Percentiles rank a stretch among this genome's conserved stretches.
Evolutionary conservation across 2,329 filamentous ascomycete genomes (phyloP).

Genomic region (Triangularia setosa): DNA sequence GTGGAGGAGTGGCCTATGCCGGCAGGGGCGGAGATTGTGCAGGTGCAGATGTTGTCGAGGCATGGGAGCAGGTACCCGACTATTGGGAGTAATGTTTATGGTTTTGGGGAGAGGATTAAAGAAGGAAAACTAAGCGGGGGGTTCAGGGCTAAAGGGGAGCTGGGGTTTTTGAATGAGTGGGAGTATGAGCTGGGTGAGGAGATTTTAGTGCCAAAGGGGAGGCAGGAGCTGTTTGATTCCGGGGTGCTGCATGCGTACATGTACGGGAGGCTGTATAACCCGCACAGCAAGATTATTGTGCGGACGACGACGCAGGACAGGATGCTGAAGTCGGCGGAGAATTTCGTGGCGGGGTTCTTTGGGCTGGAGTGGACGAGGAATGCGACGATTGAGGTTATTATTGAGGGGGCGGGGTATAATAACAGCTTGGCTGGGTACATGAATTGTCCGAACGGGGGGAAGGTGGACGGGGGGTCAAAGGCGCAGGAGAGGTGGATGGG

Average conservation of each 20-base stretch:
- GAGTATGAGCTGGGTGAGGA: conserved; percentile 65
- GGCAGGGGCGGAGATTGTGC: conserved; percentile 61
- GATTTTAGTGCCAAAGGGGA: conserved; percentile 64
- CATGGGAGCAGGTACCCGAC: conserved; percentile 74
- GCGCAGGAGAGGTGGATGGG: conserved; percentile 57
- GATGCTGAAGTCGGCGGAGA: conserved; percentile 73
- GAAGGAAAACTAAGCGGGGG: conserved; percentile 46
- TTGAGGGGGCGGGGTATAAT: conserved; percentile 61
- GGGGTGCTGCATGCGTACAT: conserved; percentile 68
- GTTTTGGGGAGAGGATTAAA: conserved; percentile 54
- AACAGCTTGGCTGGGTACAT: conserved; percentile 67
- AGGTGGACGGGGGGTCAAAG: conserved; percentile 48
- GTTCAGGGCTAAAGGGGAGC: conserved; percentile 52
- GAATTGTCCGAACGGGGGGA: conserved; percentile 60
- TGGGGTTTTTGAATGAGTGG: conserved; percentile 68
- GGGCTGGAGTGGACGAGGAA: conserved; percentile 70
- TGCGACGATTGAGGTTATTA: conserved; percentile 67
- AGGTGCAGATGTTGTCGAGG: conserved; percentile 69
- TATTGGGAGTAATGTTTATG: conserved; percentile 49
- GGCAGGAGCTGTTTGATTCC: conserved; percentile 66
- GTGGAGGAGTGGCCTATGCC: conserved; percentile 69
- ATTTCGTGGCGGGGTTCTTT: conserved; percentile 77
- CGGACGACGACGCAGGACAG: conserved; percentile 73
- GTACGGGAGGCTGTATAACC: conserved; percentile 68
- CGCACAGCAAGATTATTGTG: conserved; percentile 67